Conservation (phyloP, 139 green algal genomes). For the Chlorella sorokiniana region DNA sequence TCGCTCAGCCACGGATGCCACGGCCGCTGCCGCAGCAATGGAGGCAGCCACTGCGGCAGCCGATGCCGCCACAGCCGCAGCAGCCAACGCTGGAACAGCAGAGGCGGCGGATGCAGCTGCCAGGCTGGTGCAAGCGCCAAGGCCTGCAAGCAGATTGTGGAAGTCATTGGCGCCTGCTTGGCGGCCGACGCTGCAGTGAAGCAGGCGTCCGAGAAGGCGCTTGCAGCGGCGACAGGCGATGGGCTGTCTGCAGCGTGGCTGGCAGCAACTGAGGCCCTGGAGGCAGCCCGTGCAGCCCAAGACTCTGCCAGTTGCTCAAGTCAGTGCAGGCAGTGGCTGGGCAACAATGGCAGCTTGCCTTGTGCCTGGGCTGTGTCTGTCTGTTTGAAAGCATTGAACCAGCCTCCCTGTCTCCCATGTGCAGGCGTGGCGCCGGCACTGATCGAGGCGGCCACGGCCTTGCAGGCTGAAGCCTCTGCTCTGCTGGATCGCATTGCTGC, state of each 20-base stretch:
- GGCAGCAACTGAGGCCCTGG: too few species aligned
- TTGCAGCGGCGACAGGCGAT: background rate
- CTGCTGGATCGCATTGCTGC: too few species aligned
- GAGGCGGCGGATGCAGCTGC: background rate
- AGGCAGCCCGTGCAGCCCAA: too few species aligned
- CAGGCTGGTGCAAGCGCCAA: constrained; percentile 2
- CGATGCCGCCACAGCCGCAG: background rate
- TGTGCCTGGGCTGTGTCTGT: too few species aligned
- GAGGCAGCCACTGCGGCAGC: background rate
- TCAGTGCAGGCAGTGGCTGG: too few species aligned
- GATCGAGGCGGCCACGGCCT: too few species aligned
- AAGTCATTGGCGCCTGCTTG: background rate
- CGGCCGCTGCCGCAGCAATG: background rate
- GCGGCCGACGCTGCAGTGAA: background rate
- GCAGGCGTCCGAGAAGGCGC: background rate
- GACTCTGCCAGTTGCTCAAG: too few species aligned
- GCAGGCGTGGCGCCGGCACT: too few species aligned
- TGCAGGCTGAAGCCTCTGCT: too few species aligned
- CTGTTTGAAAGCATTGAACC: too few species aligned
- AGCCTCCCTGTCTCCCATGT: too few species aligned
- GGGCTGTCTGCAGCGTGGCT: background rate
- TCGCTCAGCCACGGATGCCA: background rate
- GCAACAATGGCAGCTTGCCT: too few species aligned
- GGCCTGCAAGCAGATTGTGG: background rate
- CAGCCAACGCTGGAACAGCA: background rate